phyloP scores from a whole-genome alignment of 129 eudicot species.

The Saussurea involucrata region DNA sequence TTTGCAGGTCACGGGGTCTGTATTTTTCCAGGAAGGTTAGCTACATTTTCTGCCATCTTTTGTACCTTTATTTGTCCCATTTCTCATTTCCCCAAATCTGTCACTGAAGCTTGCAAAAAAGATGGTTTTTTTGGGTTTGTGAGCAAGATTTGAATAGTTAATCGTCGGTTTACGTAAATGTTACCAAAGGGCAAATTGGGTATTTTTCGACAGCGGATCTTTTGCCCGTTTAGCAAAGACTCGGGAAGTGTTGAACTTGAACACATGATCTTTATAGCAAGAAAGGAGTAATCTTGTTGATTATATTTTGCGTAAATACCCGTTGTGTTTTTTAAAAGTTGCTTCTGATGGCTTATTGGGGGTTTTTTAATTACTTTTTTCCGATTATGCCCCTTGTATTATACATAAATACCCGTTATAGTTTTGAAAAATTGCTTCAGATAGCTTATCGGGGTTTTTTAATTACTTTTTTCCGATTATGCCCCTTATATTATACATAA shows the following conservation, averaged over 20 bases:
- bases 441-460: background rate
- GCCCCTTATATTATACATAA: too few relatives aligned
- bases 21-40: conserved; percentile 97
- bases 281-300: background rate
- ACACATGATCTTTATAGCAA: background rate
- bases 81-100: conserved; percentile 28
- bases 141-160: conserved; percentile 6
- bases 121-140: background rate
- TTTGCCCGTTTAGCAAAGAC: background rate
- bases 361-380: background rate
- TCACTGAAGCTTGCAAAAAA: conserved; percentile 2
- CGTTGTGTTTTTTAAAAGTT: background rate
- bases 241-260: background rate
- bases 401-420: background rate
- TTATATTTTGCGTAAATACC: background rate
- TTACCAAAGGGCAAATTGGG: background rate
- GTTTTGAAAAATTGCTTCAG: background rate
- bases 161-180: background rate
- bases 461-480: too few relatives aligned
- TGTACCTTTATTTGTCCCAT: conserved; percentile 39
- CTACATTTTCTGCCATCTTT: conserved; percentile 26
- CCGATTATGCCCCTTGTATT: background rate
- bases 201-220: background rate
- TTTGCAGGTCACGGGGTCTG: conserved; percentile 97
- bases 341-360: background rate